These are phyloP conservation scores for Jimgerdemannia flammicorona DNA, from an alignment of 192 early-diverging fungal species.

Conservation along the genomic window DNA sequence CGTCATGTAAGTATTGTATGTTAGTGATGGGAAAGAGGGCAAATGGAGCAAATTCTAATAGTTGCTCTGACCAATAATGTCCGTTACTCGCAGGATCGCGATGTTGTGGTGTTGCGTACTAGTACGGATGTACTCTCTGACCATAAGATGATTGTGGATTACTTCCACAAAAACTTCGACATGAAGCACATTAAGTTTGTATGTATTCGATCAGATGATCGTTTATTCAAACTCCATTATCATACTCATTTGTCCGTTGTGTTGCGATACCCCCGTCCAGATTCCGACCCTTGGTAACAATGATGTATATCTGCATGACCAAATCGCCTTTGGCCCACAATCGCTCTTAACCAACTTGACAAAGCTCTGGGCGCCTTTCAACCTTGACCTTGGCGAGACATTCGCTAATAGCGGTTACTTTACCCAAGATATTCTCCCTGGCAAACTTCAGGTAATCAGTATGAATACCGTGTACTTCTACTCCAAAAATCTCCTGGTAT, in stretches of 20 bases:
- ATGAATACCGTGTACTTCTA: slow-evolving; percentile 35
- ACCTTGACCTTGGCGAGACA: slow-evolving; percentile 20
- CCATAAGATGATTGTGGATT: slow-evolving; percentile 17
- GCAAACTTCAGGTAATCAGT: slow-evolving; percentile 13
- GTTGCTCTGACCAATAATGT: neutral
- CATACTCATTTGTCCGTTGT: no score
- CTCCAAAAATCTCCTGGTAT: slow-evolving; percentile 8
- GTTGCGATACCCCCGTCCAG: neutral
- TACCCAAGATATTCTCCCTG: slow-evolving; percentile 22
- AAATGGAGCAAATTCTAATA: no score
- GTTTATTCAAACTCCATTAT: neutral
- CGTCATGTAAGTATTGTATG: slow-evolving; percentile 25
- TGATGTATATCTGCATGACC: slow-evolving; percentile 27
- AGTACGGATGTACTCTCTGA: slow-evolving; percentile 10
- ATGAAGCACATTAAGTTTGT: slow-evolving; percentile 9
- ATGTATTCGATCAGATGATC: neutral
- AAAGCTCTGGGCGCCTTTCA: slow-evolving; percentile 23
- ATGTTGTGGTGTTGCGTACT: slow-evolving; percentile 10
- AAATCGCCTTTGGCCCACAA: slow-evolving; percentile 8
- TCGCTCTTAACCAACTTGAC: slow-evolving; percentile 13
- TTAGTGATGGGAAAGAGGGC: no score
- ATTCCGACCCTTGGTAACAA: slow-evolving; percentile 38
- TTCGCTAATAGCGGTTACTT: slow-evolving; percentile 34
- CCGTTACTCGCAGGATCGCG: slow-evolving; percentile 15
- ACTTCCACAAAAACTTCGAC: slow-evolving; percentile 19